Evolutionary conservation across 2,329 filamentous ascomycete species (phyloP).

Genomic region (Zymoseptoria tritici): DNA sequence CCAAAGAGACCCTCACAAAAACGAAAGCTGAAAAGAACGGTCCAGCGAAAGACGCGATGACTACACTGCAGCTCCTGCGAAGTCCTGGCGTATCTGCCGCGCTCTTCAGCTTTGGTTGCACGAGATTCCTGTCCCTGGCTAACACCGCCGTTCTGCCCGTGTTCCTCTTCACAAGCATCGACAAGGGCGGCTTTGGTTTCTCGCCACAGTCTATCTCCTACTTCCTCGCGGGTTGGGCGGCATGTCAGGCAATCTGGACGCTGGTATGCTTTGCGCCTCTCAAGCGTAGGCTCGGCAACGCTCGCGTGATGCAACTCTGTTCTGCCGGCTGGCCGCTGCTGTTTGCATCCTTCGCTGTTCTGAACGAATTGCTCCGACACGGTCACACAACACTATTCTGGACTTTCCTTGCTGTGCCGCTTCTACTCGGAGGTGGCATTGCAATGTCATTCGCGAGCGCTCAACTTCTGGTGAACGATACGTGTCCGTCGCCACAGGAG

Average conservation of each 20-base stretch:
- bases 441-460: constrained; percentile 41
- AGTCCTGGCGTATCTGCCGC: constrained; percentile 58
- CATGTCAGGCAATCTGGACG: constrained; percentile 62
- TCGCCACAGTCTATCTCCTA: constrained; percentile 54
- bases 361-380: too few species aligned
- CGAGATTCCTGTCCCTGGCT: constrained; percentile 60
- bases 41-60: constrained; percentile 25
- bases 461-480: constrained; percentile 67
- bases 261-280: constrained; percentile 59
- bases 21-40: too few species aligned
- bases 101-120: constrained; percentile 56
- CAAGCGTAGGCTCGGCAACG: constrained; percentile 34
- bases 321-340: too few species aligned
- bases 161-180: constrained; percentile 56
- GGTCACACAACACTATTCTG: too few species aligned
- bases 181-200: constrained; percentile 59
- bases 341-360: too few species aligned
- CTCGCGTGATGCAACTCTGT: neutral
- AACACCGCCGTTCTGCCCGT: constrained; percentile 58
- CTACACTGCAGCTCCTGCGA: constrained; percentile 49
- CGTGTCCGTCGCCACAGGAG: constrained; percentile 54
- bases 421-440: neutral
- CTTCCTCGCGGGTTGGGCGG: constrained; percentile 57
- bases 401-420: too few species aligned
- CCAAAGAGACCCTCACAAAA: constrained; percentile 40